Conservation (phyloP, 805 yeast genomes). For the Schizosaccharomyces lindneri region DNA sequence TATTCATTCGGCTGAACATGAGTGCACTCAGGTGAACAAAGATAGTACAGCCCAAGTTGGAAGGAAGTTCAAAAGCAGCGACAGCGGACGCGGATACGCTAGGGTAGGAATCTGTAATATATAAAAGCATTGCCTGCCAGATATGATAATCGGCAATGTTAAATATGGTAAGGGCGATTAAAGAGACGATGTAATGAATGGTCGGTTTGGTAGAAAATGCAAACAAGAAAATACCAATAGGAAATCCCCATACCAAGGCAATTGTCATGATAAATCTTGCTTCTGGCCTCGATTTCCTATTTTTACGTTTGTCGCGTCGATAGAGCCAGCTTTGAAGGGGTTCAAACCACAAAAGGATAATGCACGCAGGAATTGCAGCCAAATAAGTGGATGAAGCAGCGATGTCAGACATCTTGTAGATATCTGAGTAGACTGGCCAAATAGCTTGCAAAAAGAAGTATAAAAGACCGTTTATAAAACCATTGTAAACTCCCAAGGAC, state of each 20-base stretch:
- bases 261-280: background rate
- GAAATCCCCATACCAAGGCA: background rate
- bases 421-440: slow-evolving; percentile 38
- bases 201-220: background rate
- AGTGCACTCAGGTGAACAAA: background rate
- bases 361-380: slow-evolving; percentile 44
- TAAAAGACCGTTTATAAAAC: slow-evolving; percentile 18
- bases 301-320: background rate
- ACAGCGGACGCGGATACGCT: slow-evolving; percentile 55
- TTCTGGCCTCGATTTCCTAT: background rate
- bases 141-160: background rate
- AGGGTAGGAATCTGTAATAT: slow-evolving; percentile 41
- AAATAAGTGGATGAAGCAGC: slow-evolving; percentile 51
- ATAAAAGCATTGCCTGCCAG: slow-evolving; percentile 21
- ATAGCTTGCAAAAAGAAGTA: slow-evolving; percentile 50
- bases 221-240: background rate
- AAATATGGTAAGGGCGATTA: background rate
- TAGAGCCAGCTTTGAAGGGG: background rate
- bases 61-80: slow-evolving; percentile 20
- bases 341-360: slow-evolving; percentile 28
- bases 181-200: background rate
- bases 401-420: slow-evolving; percentile 36
- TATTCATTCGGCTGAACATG: background rate
- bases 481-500: slow-evolving; percentile 15
- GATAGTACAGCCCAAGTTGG: background rate